Conservation (phyloP, 2,329 filamentous ascomycete species). For the Davidsoniella virescens region DNA sequence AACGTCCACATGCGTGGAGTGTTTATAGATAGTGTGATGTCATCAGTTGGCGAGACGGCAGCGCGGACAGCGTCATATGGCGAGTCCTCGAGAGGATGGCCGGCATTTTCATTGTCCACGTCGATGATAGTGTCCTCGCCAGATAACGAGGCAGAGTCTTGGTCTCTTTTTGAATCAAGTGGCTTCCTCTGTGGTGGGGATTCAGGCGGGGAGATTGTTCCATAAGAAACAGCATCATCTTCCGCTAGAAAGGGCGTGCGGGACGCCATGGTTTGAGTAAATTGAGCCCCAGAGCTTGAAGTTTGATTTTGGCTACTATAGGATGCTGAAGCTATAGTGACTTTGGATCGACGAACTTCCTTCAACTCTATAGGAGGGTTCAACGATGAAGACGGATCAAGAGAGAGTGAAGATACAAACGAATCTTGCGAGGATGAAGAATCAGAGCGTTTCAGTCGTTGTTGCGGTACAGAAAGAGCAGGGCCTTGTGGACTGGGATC, state of each 20-base stretch:
- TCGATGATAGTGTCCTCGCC: conserved; percentile 4
- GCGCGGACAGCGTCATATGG: conserved; percentile 67
- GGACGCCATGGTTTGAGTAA: conserved; percentile 3
- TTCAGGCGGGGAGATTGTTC: conserved; percentile 9
- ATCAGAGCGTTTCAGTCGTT: background rate
- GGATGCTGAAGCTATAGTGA: background rate
- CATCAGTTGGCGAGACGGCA: conserved; percentile 60
- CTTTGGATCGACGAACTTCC: background rate
- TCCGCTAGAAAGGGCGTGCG: conserved; percentile 8
- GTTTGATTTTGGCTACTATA: background rate
- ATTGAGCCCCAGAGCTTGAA: background rate
- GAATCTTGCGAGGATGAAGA: background rate
- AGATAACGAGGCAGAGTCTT: background rate
- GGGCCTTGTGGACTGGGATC: background rate
- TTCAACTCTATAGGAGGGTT: background rate
- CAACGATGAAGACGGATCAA: background rate
- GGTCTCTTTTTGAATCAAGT: background rate
- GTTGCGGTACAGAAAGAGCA: background rate
- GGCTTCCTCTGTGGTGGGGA: conserved; percentile 7
- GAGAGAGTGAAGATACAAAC: background rate
- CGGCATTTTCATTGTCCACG: conserved; percentile 14
- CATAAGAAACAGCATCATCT: conserved; percentile 9
- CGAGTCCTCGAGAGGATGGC: conserved; percentile 49
- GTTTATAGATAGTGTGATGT: conserved; percentile 64
- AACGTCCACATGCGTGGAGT: conserved; percentile 77